Base-by-base conservation (phyloP, 345 rosid genomes). In the Ceriops zippeliana region DNA sequence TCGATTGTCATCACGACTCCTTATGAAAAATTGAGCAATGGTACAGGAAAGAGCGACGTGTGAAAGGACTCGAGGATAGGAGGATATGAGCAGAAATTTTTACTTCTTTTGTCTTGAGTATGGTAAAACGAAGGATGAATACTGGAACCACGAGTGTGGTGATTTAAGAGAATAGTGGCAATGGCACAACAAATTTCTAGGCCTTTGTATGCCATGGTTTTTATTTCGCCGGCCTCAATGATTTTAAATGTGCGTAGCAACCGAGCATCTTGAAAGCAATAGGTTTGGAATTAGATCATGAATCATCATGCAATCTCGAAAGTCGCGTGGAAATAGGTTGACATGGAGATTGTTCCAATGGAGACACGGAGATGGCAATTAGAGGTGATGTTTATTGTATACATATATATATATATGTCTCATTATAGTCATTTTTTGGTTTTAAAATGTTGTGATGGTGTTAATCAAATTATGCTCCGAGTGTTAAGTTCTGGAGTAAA, bases 101-200 rank as follows among this genome's bases (percentile, higher is more conserved):
- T 22, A 86, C 85, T 15, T 79, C 57, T 46, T 64, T 77, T 6
- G 85, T 83, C 68, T 83, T 83, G 10, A 83, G 73, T 30, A 8
- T 53, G 51, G 82, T 83, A 73, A 80, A 65, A 49, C 27, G 63
- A 24, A 83, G 53, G 61, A 63, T 34, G 16, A 32, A 32, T 32
- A 52, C 19, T 5, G 66, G 35, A 28, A 67, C 59, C 16, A 47
- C 59, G 1, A 37, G 32, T 34, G 69, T 1, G 4, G 28, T 6
- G 54, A 82, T 24, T 49, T 20, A 74, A 2, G n/a, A 77, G 37
- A 60, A 78, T 4, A 1, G 68, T 63, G 7, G 63, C 27, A n/a
- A 75, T 16, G 8, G 37, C 11, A 31, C 70, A 64, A 37, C 75
- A 67, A 65, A 67, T n/a, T 34, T 52, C 72, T n/a, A 70, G 74